Percentiles rank a stretch among this genome's conserved stretches.
Conservation (phyloP, 2,329 filamentous ascomycete species). For the Trichophyton benhamiae region DNA sequence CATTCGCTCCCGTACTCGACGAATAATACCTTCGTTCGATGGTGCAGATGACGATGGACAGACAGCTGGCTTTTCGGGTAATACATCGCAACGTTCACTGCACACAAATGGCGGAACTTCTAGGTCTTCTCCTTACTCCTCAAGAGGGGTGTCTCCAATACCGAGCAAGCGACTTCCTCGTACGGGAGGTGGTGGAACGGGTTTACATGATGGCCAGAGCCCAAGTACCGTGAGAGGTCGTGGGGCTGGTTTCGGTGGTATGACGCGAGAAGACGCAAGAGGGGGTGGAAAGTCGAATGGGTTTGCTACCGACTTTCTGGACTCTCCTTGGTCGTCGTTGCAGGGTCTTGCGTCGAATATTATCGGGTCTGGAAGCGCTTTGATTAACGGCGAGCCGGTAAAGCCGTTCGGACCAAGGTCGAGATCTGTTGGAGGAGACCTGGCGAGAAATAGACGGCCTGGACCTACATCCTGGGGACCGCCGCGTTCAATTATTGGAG, state of each 20-base stretch:
- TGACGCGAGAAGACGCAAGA: neutral
- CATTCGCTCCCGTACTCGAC: constrained; percentile 33
- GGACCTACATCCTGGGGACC: constrained; percentile 30
- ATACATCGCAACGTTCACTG: neutral
- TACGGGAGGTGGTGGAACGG: neutral
- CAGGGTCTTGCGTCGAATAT: constrained; percentile 39
- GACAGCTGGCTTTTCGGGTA: neutral
- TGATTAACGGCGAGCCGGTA: constrained; percentile 20
- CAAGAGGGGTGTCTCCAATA: constrained; percentile 19
- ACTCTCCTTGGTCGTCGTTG: constrained; percentile 38
- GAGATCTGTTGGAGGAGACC: constrained; percentile 5
- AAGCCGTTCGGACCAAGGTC: constrained; percentile 27
- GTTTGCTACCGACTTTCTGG: constrained; percentile 27
- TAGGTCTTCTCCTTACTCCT: constrained; percentile 18
- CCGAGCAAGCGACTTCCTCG: constrained; percentile 6
- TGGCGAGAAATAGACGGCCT: constrained; percentile 1
- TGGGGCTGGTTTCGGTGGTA: neutral
- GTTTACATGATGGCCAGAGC: neutral
- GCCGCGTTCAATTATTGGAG: constrained; percentile 21
- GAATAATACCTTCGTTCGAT: constrained; percentile 30
- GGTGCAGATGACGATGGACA: constrained; percentile 18
- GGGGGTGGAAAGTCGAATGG: constrained; percentile 4
- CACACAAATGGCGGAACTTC: constrained; percentile 8
- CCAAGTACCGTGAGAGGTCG: neutral
- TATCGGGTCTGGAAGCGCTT: constrained; percentile 29